A percentile compares a stretch with the other conserved stretches of the same genome.
phyloP scores from a whole-genome alignment of 179 eudicot species.

The Sideroxylon spinosum region DNA sequence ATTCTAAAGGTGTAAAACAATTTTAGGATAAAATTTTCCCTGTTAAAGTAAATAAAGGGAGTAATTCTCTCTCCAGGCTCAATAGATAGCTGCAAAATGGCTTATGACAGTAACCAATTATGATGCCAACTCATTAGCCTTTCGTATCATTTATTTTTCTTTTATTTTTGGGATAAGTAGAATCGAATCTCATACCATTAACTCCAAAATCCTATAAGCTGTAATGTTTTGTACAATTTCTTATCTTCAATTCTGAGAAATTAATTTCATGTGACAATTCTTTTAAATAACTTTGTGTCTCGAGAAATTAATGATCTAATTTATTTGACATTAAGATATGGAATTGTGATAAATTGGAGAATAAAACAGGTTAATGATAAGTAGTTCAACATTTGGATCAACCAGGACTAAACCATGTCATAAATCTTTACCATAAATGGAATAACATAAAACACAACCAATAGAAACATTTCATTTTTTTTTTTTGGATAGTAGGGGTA shows the following conservation, averaged over 20 bases:
- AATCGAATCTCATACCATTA: too few species aligned
- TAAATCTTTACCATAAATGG: background rate
- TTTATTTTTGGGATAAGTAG: too few species aligned
- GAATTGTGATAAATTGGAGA: background rate
- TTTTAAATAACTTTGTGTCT: background rate
- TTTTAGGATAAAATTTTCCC: background rate
- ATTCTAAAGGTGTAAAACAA: background rate
- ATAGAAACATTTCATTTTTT: background rate
- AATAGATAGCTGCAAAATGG: background rate
- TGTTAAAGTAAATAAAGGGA: too few species aligned
- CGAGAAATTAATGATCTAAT: background rate
- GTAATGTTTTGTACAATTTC: too few species aligned
- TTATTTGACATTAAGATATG: background rate
- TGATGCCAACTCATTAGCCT: too few species aligned
- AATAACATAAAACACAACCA: background rate
- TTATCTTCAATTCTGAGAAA: too few species aligned
- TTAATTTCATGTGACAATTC: background rate
- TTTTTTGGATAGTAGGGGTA: too few species aligned
- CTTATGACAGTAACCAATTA: background rate
- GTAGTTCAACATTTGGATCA: background rate
- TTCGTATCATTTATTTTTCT: too few species aligned
- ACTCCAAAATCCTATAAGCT: background rate
- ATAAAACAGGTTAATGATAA: background rate
- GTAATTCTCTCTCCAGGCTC: background rate
- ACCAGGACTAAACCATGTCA: background rate